Evolutionary conservation across 495 filamentous ascomycete genomes (phyloP).

Genomic region (Rhizodiscina lignyota): DNA sequence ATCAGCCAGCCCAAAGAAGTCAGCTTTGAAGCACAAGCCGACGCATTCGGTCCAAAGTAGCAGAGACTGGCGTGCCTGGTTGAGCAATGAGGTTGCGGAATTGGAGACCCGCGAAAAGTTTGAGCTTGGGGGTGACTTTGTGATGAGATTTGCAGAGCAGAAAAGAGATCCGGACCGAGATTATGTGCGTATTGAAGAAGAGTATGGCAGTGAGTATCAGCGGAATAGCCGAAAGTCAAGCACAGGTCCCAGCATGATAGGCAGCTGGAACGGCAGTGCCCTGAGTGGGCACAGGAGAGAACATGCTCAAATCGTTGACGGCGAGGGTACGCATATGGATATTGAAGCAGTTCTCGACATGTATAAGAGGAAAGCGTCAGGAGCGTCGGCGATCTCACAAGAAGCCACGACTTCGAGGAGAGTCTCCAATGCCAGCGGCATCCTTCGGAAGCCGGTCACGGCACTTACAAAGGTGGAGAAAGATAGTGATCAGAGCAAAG

Average conservation of each 20-base stretch:
- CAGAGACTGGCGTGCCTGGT: not conserved
- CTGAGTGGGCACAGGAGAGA: not conserved
- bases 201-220: no score
- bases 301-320: not conserved
- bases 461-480: not conserved
- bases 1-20: not conserved
- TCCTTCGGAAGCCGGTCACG: not conserved
- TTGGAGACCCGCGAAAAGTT: not conserved
- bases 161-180: no score
- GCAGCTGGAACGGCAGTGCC: not conserved
- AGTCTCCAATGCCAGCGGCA: no score
- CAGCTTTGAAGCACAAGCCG: not conserved
- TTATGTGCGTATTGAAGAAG: no score
- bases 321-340: not conserved
- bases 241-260: no score
- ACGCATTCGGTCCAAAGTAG: not conserved
- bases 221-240: no score
- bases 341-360: no score
- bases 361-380: no score
- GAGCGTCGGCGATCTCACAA: no score
- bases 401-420: no score
- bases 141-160: no score
- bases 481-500: not conserved
- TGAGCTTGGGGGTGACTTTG: not conserved
- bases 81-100: not conserved